These are phyloP conservation scores for Pistacia vera DNA, from an alignment of 345 rosid species.

Conservation along the genomic window DNA sequence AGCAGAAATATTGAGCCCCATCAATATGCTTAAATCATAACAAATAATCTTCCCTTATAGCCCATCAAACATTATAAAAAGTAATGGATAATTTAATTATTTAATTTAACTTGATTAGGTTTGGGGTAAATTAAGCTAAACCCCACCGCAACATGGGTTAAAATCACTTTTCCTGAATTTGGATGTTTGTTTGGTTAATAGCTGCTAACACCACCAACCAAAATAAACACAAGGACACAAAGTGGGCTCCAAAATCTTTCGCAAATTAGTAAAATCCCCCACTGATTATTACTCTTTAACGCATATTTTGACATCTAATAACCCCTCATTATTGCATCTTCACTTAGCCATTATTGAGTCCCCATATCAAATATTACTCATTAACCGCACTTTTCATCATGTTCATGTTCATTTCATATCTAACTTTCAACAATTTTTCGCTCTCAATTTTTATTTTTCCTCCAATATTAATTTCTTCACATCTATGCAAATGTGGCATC, in stretches of 20 bases:
- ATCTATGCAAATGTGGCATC: too few species aligned
- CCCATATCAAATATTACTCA: not conserved
- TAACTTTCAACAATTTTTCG: not conserved
- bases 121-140: not conserved
- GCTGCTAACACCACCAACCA: not conserved
- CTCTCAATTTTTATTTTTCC: not conserved
- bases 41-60: not conserved
- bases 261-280: not conserved
- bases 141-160: conserved; percentile 40
- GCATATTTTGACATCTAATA: conserved; percentile 16
- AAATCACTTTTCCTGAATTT: not conserved
- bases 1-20: not conserved
- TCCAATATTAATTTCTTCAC: not conserved
- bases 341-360: too few species aligned
- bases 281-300: conserved; percentile 1
- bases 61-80: not conserved
- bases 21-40: not conserved
- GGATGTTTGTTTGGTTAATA: too few species aligned
- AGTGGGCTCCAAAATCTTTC: conserved; percentile 14
- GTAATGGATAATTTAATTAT: too few species aligned
- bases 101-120: not conserved
- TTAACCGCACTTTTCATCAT: not conserved
- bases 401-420: too few species aligned
- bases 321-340: not conserved
- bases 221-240: not conserved